phyloP scores from a whole-genome alignment of 2,329 filamentous ascomycete species.

The Kalmusia sp. region DNA sequence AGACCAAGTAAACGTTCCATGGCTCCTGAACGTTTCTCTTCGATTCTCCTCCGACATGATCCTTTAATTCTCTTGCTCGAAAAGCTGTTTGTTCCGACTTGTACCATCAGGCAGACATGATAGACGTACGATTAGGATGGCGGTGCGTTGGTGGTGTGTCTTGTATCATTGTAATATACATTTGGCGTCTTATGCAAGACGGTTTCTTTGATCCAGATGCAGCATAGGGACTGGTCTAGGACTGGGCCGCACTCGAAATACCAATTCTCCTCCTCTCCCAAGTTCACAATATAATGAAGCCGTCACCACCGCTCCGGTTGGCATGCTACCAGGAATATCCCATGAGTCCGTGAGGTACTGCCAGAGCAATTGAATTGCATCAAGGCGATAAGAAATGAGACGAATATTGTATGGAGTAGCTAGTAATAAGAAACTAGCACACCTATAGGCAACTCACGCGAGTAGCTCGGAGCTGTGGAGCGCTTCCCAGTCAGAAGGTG shows the following conservation, averaged over 20 bases:
- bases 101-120: conserved; percentile 46
- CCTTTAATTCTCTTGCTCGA: conserved; percentile 31
- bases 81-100: conserved; percentile 31
- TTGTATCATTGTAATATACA: conserved; percentile 43
- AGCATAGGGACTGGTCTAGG: conserved; percentile 43
- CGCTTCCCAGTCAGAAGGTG: neutral
- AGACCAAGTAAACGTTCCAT: conserved; percentile 68
- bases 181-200: conserved; percentile 43
- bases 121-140: conserved; percentile 49
- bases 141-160: conserved; percentile 26
- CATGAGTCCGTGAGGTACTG: neutral
- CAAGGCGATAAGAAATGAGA: too few species aligned
- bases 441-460: conserved; percentile 30
- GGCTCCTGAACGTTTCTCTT: conserved; percentile 20
- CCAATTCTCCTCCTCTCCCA: conserved; percentile 41
- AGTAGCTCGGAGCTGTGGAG: conserved; percentile 31
- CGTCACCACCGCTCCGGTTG: too few species aligned
- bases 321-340: neutral
- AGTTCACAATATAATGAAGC: neutral
- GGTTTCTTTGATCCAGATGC: conserved; percentile 40
- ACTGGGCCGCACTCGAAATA: conserved; percentile 45
- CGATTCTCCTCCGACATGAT: conserved; percentile 29
- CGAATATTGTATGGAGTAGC: too few species aligned
- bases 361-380: neutral
- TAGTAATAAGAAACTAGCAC: too few species aligned